Evolutionary conservation across 305 asterid genomes (phyloP).

Genomic region (Fraxinus paxiana): DNA sequence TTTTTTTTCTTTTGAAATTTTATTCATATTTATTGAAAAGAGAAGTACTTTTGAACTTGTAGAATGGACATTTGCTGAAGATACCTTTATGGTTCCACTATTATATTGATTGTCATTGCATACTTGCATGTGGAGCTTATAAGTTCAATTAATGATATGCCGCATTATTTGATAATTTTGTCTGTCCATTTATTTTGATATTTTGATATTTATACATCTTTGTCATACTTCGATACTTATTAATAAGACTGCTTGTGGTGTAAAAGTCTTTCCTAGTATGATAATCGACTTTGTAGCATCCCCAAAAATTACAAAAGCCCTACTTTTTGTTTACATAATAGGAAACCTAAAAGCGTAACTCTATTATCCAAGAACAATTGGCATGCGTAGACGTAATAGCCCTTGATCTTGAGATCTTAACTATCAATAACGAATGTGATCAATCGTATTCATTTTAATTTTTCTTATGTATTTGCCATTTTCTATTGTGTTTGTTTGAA

Average conservation of each 20-base stretch:
- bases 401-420: background rate
- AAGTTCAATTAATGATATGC: background rate
- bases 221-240: background rate
- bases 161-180: background rate
- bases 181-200: background rate
- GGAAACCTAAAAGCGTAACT: background rate
- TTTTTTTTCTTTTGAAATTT: background rate
- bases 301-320: background rate
- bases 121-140: background rate
- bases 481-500: background rate
- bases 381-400: background rate
- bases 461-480: background rate
- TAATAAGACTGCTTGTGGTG: background rate
- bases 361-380: background rate
- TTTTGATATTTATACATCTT: background rate
- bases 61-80: background rate
- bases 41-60: background rate
- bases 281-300: background rate
- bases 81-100: background rate
- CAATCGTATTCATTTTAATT: background rate
- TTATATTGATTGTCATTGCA: background rate
- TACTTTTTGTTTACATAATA: background rate
- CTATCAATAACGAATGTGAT: background rate
- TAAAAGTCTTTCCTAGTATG: background rate
- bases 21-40: background rate